These are phyloP conservation scores for Camelina neglecta DNA, from an alignment of 345 rosid genomes.

Conservation along the genomic window DNA sequence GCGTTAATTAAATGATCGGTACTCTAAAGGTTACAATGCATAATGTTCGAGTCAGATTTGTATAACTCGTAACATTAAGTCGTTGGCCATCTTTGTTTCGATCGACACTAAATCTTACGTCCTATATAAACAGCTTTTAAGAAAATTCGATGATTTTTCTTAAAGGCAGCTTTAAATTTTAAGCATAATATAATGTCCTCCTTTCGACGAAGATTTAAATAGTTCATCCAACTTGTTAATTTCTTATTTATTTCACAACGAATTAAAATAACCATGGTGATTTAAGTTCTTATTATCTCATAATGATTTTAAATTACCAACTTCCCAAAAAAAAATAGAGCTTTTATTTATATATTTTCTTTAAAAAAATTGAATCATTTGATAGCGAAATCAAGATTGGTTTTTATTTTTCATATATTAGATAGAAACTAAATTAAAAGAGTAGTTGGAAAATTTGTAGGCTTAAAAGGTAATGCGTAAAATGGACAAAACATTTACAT, in stretches of 20 bases:
- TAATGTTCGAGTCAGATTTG: not conserved
- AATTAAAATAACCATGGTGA: not conserved
- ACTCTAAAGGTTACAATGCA: conserved; percentile 5
- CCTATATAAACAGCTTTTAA: conserved; percentile 5
- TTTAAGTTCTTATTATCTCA: not conserved
- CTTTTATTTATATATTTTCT: too few relatives aligned
- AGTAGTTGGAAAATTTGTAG: conserved; percentile 2
- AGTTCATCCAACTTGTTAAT: not conserved
- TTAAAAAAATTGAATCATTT: not conserved
- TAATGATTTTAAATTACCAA: not conserved
- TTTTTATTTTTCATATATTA: not conserved
- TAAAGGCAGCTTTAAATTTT: conserved; percentile 14
- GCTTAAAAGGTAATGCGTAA: conserved; percentile 11
- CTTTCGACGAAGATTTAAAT: conserved; percentile 1
- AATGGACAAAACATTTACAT: conserved; percentile 16
- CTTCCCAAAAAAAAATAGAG: too few relatives aligned
- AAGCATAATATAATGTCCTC: not conserved
- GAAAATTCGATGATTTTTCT: conserved; percentile 8
- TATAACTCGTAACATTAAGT: not conserved
- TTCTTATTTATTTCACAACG: conserved; percentile 15
- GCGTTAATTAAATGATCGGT: not conserved
- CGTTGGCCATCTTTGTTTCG: not conserved
- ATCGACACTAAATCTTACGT: not conserved
- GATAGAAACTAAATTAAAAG: not conserved
- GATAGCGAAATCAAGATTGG: not conserved